Conservation (phyloP, 176 grass and related monocot genomes). For the Oryza rufipogon region DNA sequence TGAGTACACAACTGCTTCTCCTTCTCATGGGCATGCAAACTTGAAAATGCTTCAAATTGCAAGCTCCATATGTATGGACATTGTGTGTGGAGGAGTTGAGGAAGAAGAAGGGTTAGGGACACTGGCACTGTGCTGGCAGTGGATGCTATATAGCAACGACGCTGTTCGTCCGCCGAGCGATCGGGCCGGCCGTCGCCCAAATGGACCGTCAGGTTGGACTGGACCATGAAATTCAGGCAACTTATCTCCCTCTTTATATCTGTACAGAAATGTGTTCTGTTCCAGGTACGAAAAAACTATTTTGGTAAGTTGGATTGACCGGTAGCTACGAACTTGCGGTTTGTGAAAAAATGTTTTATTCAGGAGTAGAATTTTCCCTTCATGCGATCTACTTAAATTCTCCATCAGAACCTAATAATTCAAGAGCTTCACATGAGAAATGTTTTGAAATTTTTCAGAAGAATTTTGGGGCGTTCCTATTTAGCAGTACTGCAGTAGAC, state of each 20-base stretch:
- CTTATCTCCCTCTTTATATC: background rate
- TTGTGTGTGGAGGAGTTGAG: background rate
- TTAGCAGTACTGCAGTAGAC: background rate
- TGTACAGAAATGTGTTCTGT: background rate
- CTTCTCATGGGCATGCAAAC: background rate
- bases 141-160: slow-evolving; percentile 11
- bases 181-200: background rate
- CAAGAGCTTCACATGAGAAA: background rate
- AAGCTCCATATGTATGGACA: background rate
- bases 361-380: background rate
- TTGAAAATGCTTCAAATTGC: background rate
- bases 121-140: background rate
- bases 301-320: background rate
- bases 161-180: slow-evolving; percentile 12
- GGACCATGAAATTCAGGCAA: background rate
- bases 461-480: background rate
- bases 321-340: slow-evolving; percentile 13
- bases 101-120: background rate
- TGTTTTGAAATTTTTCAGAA: background rate
- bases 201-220: slow-evolving; percentile 47
- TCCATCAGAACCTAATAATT: background rate
- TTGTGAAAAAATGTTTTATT: background rate
- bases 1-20: background rate
- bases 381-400: background rate
- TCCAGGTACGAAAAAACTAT: background rate